These are phyloP conservation scores for Stephanodiscus triporus DNA, from an alignment of 108 stramenopile species.

Conservation along the genomic window DNA sequence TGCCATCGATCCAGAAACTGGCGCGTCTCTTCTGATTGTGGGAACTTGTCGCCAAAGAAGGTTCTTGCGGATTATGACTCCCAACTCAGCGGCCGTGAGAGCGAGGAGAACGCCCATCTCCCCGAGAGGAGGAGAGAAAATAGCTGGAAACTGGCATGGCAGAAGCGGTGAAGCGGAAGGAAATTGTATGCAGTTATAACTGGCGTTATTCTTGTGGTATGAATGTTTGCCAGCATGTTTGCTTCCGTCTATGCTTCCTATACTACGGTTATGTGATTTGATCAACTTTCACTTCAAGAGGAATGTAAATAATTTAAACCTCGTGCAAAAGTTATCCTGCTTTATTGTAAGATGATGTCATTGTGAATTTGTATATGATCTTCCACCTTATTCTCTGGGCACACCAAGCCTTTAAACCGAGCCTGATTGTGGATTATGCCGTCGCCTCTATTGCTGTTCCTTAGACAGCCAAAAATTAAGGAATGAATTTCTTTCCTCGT, in stretches of 20 bases:
- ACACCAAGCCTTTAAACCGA: too few relatives aligned
- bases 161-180: background rate
- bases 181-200: too few relatives aligned
- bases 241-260: too few relatives aligned
- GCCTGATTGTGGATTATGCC: too few relatives aligned
- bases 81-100: background rate
- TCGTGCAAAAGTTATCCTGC: too few relatives aligned
- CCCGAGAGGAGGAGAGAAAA: background rate
- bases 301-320: too few relatives aligned
- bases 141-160: background rate
- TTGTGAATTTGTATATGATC: too few relatives aligned
- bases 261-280: too few relatives aligned
- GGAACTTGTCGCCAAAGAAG: background rate
- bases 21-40: background rate
- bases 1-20: background rate
- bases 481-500: slow-evolving; percentile 66
- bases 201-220: too few relatives aligned
- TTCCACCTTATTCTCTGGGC: too few relatives aligned
- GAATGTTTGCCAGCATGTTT: too few relatives aligned
- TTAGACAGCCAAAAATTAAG: slow-evolving; percentile 1
- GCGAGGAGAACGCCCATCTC: background rate
- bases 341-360: background rate
- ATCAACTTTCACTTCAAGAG: too few relatives aligned
- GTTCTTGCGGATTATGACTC: background rate
- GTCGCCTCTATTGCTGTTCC: background rate